Evolutionary conservation across 1,284 basidiomycete species (phyloP), one percentile per base, ranked within the genome.

Genomic region (Mycosarcoma mackinlayi): DNA sequence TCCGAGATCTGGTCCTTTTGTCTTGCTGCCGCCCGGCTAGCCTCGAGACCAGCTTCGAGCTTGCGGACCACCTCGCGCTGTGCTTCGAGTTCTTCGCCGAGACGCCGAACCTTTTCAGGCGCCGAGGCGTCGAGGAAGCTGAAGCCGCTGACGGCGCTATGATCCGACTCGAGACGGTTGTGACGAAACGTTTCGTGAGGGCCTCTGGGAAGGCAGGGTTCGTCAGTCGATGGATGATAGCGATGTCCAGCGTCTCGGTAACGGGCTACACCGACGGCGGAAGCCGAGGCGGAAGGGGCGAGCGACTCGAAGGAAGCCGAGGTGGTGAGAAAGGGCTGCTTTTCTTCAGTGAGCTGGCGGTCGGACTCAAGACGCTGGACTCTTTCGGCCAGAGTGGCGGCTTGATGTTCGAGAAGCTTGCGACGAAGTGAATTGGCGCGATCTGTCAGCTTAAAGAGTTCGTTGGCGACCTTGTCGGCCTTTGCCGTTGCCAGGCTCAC

Each of bases 371-470:
- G 64, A n/a, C 37, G 42, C 2, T 60, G 50, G 9, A 78, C 60
- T 5, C 76, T 72, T 13, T 62, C 53, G 13, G 69, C 65, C 6
- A 78, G 69, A 13, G 73, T 64, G 34, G 62, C 69, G 7, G 75
- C 71, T 42, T 77, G 72, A 33, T 78, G 76, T 46, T 78, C 74
- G 24, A 76, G 69, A 8, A 78, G 49, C 41, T 38, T 61, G 35
- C 73, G 57, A 24, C 72, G 48, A 31, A 75, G 40, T 18, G 33
- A 24, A n/a, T 51, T 49, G 30, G 73, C 73, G 16, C 62, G 53
- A 3, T 76, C 75, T 2, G 45, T 48, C 48, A 67, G 54, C 19
- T 55, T 62, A 48, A 77, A 47, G 41, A 78, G 63, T 38, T 75
- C 72, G 40, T 60, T 58, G 34, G 67, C 58, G 23, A 73, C 70